Base-by-base conservation (phyloP, 73 alveolate species). In the Breviolum minutum region DNA sequence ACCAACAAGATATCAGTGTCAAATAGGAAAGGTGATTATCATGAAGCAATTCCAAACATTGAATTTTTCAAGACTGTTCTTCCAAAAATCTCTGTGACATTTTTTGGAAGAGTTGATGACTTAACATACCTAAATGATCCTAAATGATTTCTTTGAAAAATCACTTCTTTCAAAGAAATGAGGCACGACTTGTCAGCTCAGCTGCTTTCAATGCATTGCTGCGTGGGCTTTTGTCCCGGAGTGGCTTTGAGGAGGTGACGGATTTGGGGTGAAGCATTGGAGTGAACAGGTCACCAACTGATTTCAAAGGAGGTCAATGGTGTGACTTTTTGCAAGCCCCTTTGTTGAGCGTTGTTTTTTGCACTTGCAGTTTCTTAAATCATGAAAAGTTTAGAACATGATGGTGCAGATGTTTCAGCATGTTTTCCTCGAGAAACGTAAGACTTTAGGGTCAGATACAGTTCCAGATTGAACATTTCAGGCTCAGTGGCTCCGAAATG, bases 401-500 rank as follows among this genome's bases (percentile, higher is more conserved):
- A 40, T 40, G 3, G 54, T 14, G 63, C 63, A 7, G 26, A 9
- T 61, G 16, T 7, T 20, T 54, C 14, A 20, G 30, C 61, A 32
- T 22, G 79, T 26, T 76, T 20, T 27, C 11, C 9, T 32, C 24
- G n/a, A 76, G 30, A 54, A 10, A 26, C 29, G 17, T 13, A 74
- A 20, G 86, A 20, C n/a, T 76, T 27, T 17, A 30, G 64, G 85
- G 60, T 12, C 2, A 48, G 48, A 12, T 74, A 48, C 85, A 74
- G 85, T 74, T 19, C 80, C 4, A 32, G 19, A 13, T 8, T 30
- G 94, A 17, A 8, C 60, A 13, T 40, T 40, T 12, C 86, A 94
- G 99, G 99, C 99, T n/a, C 99, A 64, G 54, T 79, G 99, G 99
- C 93, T 94, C 63, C 99, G 99, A 6, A 63, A n/a, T 19, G 99